phyloP scores from a whole-genome alignment of 2,329 filamentous ascomycete species.

The Ramularia endophylla region DNA sequence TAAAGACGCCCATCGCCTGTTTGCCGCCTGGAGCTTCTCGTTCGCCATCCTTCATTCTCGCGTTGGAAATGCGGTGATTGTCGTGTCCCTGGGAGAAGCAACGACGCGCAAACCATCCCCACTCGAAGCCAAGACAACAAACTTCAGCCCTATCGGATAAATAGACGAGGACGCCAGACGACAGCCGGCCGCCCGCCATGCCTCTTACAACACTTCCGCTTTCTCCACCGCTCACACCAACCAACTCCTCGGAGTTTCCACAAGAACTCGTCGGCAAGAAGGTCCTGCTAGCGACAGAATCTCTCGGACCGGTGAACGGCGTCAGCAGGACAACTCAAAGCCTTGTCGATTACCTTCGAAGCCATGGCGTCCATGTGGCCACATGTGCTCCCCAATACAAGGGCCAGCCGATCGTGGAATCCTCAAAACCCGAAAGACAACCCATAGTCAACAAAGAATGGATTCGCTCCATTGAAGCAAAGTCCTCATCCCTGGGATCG shows the following conservation, averaged over 20 bases:
- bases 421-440: slow-evolving; percentile 21
- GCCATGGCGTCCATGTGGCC: slow-evolving; percentile 58
- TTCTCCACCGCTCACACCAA: background rate
- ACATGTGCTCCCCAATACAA: slow-evolving; percentile 57
- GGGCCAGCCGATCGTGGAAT: slow-evolving; percentile 45
- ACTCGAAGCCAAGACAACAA: too few species aligned
- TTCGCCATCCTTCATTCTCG: too few species aligned
- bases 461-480: slow-evolving; percentile 28
- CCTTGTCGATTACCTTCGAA: slow-evolving; percentile 60
- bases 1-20: too few species aligned
- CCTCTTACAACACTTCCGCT: background rate
- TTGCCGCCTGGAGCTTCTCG: too few species aligned
- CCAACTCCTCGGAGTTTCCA: slow-evolving; percentile 32
- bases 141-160: too few species aligned
- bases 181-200: too few species aligned
- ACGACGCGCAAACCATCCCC: too few species aligned
- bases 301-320: slow-evolving; percentile 67
- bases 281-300: slow-evolving; percentile 64
- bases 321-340: slow-evolving; percentile 65
- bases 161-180: too few species aligned
- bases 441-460: slow-evolving; percentile 31
- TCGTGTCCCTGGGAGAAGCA: too few species aligned
- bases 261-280: slow-evolving; percentile 51
- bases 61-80: too few species aligned
- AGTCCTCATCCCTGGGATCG: slow-evolving; percentile 28